Base-by-base conservation (phyloP, 495 filamentous ascomycete genomes). In the Entonaema liquescens region DNA sequence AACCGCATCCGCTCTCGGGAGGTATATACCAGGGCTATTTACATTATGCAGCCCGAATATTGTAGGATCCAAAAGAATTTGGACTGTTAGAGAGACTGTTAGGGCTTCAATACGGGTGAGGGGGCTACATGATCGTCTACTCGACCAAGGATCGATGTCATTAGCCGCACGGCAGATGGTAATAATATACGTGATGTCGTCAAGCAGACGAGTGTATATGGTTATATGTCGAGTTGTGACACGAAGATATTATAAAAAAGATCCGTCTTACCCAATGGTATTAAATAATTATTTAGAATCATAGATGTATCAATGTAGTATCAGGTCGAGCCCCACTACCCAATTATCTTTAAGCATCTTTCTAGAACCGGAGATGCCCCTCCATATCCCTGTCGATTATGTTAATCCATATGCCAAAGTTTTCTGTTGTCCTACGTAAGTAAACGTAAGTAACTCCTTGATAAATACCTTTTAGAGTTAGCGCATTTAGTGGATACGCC, bases 311-410 rank as follows among this genome's bases (percentile, higher is more conserved):
- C 35, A 23, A 54, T 38, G 47, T 67, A 40, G 8, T 26, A 29
- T 33, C 17, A 59, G 31, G 17, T 67, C 31, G 33, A 35, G 28
- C 23, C 62, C 65, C 47, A 62, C 70, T 65, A 69, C 65, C 70
- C 70, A 73, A 73, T 73, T 25, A 62, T 54, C 57, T 68, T 62
- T 57, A 31, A 59, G 36, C 50, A 23, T 33, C 56, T 68, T 65
- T 73, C 70, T 73, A 47, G 33, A 73, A 73, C 25, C 61, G 70
- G 65, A 57, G 65, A 73, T 73, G 70, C 47, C 65, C 61, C 65
- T 68, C 70, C 12, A 61, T 11, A 73, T 54, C 70, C 70, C 59
- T 68, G 70, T 61, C 70, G 21, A 26, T 64, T 68, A 42, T 50
- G 60, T 25, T 56, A 54, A 33, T 40, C 12, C 38, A 68, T 64